Evolutionary conservation across 202 grass and related monocot genomes (phyloP).

Genomic region (Digitaria exilis): DNA sequence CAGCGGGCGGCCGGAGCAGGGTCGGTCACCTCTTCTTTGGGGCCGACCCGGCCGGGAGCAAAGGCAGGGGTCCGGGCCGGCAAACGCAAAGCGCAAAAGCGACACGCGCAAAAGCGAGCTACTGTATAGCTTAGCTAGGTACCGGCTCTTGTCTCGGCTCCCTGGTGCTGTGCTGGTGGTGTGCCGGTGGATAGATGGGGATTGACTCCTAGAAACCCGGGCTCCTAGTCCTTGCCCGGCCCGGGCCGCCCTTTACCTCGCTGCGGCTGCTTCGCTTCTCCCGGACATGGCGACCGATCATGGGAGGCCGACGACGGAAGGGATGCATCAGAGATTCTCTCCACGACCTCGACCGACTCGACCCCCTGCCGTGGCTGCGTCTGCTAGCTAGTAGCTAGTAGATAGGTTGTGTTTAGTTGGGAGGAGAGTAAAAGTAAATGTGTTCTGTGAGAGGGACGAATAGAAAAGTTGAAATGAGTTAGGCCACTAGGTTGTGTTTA

Average conservation of each 20-base stretch:
- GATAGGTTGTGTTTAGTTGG: too few relatives aligned
- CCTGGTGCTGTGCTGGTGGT: neutral
- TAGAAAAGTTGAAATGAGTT: too few relatives aligned
- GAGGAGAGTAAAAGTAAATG: too few relatives aligned
- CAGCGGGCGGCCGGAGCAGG: neutral
- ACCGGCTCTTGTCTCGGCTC: neutral
- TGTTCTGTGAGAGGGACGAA: too few relatives aligned
- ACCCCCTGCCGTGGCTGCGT: neutral
- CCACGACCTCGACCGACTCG: neutral
- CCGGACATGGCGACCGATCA: conserved; percentile 44
- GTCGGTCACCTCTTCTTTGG: conserved; percentile 34
- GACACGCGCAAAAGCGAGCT: conserved; percentile 10
- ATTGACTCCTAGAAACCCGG: conserved; percentile 70
- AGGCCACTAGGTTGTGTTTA: too few relatives aligned
- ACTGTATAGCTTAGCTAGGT: neutral
- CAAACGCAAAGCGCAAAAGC: conserved; percentile 53
- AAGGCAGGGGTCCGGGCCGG: conserved; percentile 24
- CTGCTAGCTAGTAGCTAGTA: neutral
- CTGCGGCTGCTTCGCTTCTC: conserved; percentile 45
- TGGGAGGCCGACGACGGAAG: neutral
- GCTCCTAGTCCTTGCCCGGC: conserved; percentile 17
- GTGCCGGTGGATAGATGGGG: neutral
- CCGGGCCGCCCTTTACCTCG: conserved; percentile 9
- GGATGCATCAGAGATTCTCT: conserved; percentile 40
- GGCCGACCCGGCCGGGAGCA: conserved; percentile 37